Evolutionary conservation across 2,329 filamentous ascomycete genomes (phyloP), one percentile per base, ranked within the genome.

Genomic region (Trichoderma oligosporum): DNA sequence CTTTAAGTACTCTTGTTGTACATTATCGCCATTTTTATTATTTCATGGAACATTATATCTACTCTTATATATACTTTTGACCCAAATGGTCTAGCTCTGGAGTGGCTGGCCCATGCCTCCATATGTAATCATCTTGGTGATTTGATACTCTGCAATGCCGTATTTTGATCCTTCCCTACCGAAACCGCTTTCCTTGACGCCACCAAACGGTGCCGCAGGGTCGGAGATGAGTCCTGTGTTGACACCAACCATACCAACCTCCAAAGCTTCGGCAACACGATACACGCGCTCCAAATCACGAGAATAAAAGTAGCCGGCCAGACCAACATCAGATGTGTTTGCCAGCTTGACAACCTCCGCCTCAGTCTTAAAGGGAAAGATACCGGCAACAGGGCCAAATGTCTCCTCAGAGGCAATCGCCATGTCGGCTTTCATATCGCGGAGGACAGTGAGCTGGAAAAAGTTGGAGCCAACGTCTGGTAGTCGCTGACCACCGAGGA

Each of bases 231-330:
- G 65, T 25, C 89, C 89, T 1, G 88, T 91, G 73, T 93, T 93
- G 60, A 92, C 84, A 56, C 89, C 90, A 1, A 95, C 83, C 91
- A 95, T 95, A 53, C 90, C 91, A 1, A 93, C 88, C 69, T 95
- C 88, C 36, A 95, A 75, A 14, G 80, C 79, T 73, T 89, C 86
- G 0, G 85, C 82, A 0, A 89, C 81, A 46, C 86, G 77, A 64
- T 78, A 75, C 25, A 83, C 78, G 6, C 86, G 74, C 66, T 81
- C 76, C 11, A 88, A 60, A 66, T 88, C 81, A 48, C 75, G 73
- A 5, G 83, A 91, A 78, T 90, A 97, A 77, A 99, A 96, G 76
- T 97, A 97, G 1, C 90, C 93, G 0, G 93, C 94, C 33, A 99
- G 80, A 1, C 94, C 94, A 35, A 97, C 92, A 52, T 93, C 86